Base-by-base conservation (phyloP, 2,329 filamentous ascomycete genomes). In the Grosmannia clavigera region DNA sequence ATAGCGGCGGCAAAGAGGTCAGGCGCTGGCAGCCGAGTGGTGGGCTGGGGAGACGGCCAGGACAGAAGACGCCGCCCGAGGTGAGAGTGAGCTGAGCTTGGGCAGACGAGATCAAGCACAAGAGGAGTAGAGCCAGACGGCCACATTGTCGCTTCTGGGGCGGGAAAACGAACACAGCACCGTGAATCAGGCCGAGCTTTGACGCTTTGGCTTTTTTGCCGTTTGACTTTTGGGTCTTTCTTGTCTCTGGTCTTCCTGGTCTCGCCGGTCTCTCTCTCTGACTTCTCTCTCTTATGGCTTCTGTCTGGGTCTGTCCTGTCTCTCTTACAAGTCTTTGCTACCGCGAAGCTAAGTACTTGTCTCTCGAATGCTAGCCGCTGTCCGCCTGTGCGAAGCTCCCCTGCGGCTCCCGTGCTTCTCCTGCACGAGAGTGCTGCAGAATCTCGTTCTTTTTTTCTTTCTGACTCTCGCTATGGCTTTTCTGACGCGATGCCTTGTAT, bases 321-420 rank as follows among this genome's bases (percentile, higher is more conserved):
- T 55, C 35, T 55, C 33, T 40, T 55, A 55, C 55, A 57, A 61
- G 60, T 62, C 61, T 62, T 59, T 85, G 83, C 85, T 87, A 87
- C 81, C 82, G 79, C 83, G 79, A 82, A 83, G 82, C 83, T 86
- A 86, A 80, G 79, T 82, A 80, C 79, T 81, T 75, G 73, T 74
- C 62, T 76, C 71, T 14, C 38, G 38, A 40, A 75, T 75, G 76
- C 77, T 78, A 78, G 74, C 75, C 75, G 76, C 77, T 75, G 73
- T 27, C 57, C 38, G 22, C 31, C 31, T 38, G 27, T 19, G n/a
- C 46, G 10, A n/a, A 55, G 61, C 27, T 29, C 50, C 50, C 12
- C 25, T 31, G 22, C 48, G 4, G 48, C 48, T 51, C 11, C 12
- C 22, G 35, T 38, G 35, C 35, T 38, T 38, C 35, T 14, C 35